Conservation (phyloP, 129 eudicot genomes). For the Kitagawia praeruptora region DNA sequence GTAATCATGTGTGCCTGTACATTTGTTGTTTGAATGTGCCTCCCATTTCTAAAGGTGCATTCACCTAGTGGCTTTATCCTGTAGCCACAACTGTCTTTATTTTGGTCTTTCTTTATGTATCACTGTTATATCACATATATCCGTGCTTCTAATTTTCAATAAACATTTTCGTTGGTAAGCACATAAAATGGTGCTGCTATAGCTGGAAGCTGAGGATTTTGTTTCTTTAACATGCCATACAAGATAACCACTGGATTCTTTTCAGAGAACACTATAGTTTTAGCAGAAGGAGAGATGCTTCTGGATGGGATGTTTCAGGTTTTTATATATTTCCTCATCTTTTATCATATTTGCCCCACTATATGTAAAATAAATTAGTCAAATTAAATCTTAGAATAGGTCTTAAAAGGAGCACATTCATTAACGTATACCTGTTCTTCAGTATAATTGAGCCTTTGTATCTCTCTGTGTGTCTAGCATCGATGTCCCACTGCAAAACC, state of each 20-base stretch:
- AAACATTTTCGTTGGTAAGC: background rate
- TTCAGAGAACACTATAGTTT: slow-evolving; percentile 79
- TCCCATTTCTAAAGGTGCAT: background rate
- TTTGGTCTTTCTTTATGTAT: background rate
- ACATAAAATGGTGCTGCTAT: background rate
- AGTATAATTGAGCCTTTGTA: background rate
- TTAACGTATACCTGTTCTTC: background rate
- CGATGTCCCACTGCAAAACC: background rate
- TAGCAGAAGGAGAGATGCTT: slow-evolving; percentile 95
- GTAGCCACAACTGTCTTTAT: background rate
- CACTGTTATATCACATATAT: background rate
- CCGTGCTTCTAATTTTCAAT: background rate
- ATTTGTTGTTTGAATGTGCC: background rate
- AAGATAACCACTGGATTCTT: slow-evolving; percentile 86
- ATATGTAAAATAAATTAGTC: background rate
- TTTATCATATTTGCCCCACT: background rate
- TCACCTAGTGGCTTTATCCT: background rate
- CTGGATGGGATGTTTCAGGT: slow-evolving; percentile 85
- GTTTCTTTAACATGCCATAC: slow-evolving; percentile 64
- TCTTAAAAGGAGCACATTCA: background rate
- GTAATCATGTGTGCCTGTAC: background rate
- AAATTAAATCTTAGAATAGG: background rate
- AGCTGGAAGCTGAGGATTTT: background rate
- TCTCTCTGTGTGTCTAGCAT: background rate
- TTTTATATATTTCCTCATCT: background rate